Conservation (phyloP, 2,329 filamentous ascomycete genomes). For the Xylariaceae sp. region DNA sequence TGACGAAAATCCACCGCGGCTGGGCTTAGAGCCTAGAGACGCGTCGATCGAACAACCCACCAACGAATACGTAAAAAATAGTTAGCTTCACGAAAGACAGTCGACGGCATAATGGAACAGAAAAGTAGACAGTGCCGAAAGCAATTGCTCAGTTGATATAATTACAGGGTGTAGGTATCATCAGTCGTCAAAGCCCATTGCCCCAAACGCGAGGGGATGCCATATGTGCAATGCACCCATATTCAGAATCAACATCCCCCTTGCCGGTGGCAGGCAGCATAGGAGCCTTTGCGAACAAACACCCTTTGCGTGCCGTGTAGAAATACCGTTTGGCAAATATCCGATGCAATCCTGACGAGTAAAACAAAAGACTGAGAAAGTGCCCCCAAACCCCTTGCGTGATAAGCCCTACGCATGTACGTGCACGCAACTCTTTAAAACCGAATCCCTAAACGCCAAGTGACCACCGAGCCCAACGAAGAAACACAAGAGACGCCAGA, state of each 20-base stretch:
- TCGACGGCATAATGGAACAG: neutral
- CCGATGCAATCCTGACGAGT: conserved; percentile 21
- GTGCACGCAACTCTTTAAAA: conserved; percentile 30
- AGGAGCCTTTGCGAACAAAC: conserved; percentile 2
- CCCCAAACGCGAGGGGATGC: conserved; percentile 13
- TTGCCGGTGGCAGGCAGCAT: neutral
- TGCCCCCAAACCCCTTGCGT: conserved; percentile 27
- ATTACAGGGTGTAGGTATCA: conserved; percentile 35
- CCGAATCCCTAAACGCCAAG: conserved; percentile 33
- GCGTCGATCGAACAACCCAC: conserved; percentile 8
- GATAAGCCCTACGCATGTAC: conserved; percentile 23
- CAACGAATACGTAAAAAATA: neutral
- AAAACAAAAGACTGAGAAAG: conserved; percentile 22
- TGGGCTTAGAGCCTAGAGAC: conserved; percentile 6
- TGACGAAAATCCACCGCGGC: conserved; percentile 4
- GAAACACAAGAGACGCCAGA: conserved; percentile 31
- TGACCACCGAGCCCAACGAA: conserved; percentile 27
- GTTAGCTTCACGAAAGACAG: neutral
- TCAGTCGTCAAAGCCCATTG: conserved; percentile 29
- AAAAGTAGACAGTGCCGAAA: conserved; percentile 14
- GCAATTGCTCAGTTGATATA: conserved; percentile 29
- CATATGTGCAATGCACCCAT: conserved; percentile 26
- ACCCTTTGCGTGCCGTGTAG: conserved; percentile 3
- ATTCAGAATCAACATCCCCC: conserved; percentile 4
- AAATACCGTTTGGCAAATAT: conserved; percentile 6